Conservation (phyloP, 1,284 basidiomycete genomes). For the Moniliophthora roreri region DNA sequence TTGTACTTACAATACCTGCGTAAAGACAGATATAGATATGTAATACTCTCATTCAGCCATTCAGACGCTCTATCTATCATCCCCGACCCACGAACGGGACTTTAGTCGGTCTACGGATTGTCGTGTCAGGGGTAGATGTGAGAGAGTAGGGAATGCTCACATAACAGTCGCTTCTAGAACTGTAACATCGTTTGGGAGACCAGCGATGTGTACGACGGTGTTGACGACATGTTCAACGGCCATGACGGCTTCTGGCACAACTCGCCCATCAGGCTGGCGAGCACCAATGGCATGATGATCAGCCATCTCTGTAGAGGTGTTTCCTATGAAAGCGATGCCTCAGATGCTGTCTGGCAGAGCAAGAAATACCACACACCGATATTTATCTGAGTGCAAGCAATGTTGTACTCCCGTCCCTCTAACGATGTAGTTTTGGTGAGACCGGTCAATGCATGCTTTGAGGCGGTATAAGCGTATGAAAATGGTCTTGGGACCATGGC, state of each 20-base stretch:
- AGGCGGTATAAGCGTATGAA: conserved; percentile 67
- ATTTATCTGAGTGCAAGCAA: conserved; percentile 79
- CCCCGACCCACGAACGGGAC: conserved; percentile 16
- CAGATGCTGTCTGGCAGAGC: conserved; percentile 8
- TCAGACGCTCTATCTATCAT: neutral
- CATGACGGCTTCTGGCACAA: conserved; percentile 61
- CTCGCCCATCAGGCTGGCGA: conserved; percentile 68
- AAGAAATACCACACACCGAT: conserved; percentile 49
- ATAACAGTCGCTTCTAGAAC: conserved; percentile 59
- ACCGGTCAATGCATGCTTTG: conserved; percentile 79
- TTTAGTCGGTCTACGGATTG: conserved; percentile 6
- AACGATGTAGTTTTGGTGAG: conserved; percentile 75
- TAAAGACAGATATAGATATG: neutral
- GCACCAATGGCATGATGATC: conserved; percentile 45
- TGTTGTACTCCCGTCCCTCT: conserved; percentile 72
- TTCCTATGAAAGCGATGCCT: conserved; percentile 41
- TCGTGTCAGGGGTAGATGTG: neutral
- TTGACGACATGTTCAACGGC: conserved; percentile 71
- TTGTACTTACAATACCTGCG: neutral
- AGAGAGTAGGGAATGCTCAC: neutral
- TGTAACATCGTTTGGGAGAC: conserved; percentile 66
- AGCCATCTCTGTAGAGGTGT: conserved; percentile 65
- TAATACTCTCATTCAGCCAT: neutral
- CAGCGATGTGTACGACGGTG: conserved; percentile 69
- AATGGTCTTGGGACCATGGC: conserved; percentile 73